Conservation (phyloP, 2,329 filamentous ascomycete genomes). For the Magnaporthiopsis poae region DNA sequence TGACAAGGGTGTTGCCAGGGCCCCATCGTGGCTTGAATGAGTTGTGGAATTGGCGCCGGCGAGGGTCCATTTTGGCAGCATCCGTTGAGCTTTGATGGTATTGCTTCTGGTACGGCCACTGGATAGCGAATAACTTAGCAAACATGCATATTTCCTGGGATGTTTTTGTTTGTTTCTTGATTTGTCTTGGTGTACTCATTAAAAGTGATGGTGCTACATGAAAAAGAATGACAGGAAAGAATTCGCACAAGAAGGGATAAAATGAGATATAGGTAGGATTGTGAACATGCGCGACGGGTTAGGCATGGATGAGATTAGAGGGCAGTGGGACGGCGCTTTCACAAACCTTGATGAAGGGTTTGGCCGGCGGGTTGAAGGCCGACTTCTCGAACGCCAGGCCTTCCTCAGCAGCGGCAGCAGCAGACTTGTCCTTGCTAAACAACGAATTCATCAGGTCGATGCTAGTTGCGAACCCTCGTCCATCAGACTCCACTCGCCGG, state of each 20-base stretch:
- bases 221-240: slow-evolving; percentile 17
- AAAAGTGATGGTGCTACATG: slow-evolving; percentile 20
- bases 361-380: slow-evolving; percentile 32
- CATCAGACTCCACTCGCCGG: slow-evolving; percentile 31
- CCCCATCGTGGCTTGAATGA: slow-evolving; percentile 74
- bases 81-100: slow-evolving; percentile 56
- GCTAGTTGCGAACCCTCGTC: slow-evolving; percentile 68
- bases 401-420: slow-evolving; percentile 33
- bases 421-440: slow-evolving; percentile 63
- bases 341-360: slow-evolving; percentile 86
- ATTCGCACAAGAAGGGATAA: slow-evolving; percentile 5
- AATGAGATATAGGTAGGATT: slow-evolving; percentile 5
- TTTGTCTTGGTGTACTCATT: slow-evolving; percentile 15
- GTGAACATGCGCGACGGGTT: slow-evolving; percentile 1
- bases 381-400: slow-evolving; percentile 30
- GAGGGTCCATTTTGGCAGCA: slow-evolving; percentile 48
- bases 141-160: slow-evolving; percentile 23
- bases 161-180: slow-evolving; percentile 15
- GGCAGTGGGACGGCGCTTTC: slow-evolving; percentile 28
- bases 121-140: slow-evolving; percentile 39
- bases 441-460: slow-evolving; percentile 96
- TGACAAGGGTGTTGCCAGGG: slow-evolving; percentile 27
- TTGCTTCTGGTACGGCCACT: slow-evolving; percentile 83
- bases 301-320: slow-evolving; percentile 6
- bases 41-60: slow-evolving; percentile 59